Evolutionary conservation across 306 rosid species (phyloP), one percentile per base, ranked within the genome.

Genomic region (Pueraria montana): DNA sequence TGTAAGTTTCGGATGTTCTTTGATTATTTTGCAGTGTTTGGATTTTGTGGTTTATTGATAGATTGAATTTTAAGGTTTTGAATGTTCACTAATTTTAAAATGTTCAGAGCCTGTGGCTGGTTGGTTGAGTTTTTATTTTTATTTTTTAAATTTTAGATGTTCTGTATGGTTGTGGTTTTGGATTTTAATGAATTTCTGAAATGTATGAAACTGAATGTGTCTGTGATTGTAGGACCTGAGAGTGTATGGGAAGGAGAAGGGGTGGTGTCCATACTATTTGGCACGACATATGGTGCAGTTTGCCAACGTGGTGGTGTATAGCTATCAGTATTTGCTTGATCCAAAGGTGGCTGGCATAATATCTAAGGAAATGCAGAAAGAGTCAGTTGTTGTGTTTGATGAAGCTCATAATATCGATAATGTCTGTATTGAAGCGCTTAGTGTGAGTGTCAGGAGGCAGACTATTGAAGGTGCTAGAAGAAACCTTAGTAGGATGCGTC

Each of bases 361-460:
- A 81, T 95, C 98, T 30, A 95, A 95, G 91, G 99, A 95, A 87
- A 91, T 95, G 97, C 97, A 92, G 89, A 92, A 86, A 82, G 99
- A 95, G 81, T 93, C 94, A 10, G 99, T 95, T 34, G 97, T 95
- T 81, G 98, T 95, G 74, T 95, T 95, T 76, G 99, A 95, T 70
- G 99, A 93, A 92, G 99, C 98, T 4, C 98, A 95, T 74, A 95
- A 93, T 84, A 93, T 95, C 0, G 98, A 95, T 82, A 95, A 95
- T 86, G 98, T 95, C 64, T 93, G 99, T 82, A 95, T 95, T 21
- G 98, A 95, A 89, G 99, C 99, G 0, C 97, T 95, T 55, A 95
- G 99, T 78, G 99, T 93, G 77, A 92, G 99, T 83, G 99, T 93
- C 85, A 93, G 98, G 87, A 93, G 96, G 88, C 98, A 95, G 88